Evolutionary conservation across 169 alveolate species (phyloP).

Genomic region (Cryptosporidium felis): DNA sequence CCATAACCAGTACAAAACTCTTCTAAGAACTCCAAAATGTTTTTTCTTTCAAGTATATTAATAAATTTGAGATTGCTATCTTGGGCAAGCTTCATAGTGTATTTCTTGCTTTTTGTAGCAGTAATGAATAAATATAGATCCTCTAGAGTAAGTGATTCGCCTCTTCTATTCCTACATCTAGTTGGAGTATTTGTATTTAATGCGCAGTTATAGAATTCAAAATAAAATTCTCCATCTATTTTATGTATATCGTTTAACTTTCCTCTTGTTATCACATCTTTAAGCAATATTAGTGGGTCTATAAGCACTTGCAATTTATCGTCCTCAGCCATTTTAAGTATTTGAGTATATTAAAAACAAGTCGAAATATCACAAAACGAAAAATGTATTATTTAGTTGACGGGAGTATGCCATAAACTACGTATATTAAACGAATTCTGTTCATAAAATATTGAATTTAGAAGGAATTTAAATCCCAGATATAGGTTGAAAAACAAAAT

Average conservation of each 20-base stretch:
- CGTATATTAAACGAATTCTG: too few relatives aligned
- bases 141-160: constrained; percentile 23
- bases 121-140: constrained; percentile 51
- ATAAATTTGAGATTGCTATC: constrained; percentile 41
- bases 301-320: constrained; percentile 9
- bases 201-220: constrained; percentile 36
- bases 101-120: constrained; percentile 18
- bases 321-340: constrained; percentile 23
- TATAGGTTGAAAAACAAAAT: too few relatives aligned
- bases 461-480: too few relatives aligned
- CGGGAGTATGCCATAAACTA: too few relatives aligned
- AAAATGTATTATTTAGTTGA: too few relatives aligned
- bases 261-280: constrained; percentile 36
- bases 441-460: too few relatives aligned
- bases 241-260: constrained; percentile 13
- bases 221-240: constrained; percentile 2
- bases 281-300: constrained; percentile 44
- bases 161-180: constrained; percentile 65
- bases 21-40: constrained; percentile 39
- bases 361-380: too few relatives aligned
- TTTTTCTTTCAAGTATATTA: constrained; percentile 52
- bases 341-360: too few relatives aligned
- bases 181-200: constrained; percentile 31
- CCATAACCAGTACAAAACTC: neutral
- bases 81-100: constrained; percentile 59